phyloP scores from a whole-genome alignment of 805 yeast genomes.

The Danielozyma ontarioensis region DNA sequence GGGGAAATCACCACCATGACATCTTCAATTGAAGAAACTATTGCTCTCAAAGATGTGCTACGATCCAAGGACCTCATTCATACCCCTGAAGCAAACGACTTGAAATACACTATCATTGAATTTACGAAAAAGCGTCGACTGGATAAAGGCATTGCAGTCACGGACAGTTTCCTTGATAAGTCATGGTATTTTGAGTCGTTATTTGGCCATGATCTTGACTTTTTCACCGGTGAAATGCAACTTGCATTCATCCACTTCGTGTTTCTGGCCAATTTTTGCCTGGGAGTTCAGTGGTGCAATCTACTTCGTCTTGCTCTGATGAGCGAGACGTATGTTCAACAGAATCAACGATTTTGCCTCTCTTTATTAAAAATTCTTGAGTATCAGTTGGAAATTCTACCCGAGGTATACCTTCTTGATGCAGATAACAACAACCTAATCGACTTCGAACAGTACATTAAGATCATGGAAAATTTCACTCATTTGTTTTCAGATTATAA shows the following conservation, averaged over 20 bases:
- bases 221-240: conserved; percentile 50
- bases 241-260: conserved; percentile 44
- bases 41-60: conserved; percentile 33
- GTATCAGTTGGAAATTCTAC: conserved; percentile 35
- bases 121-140: conserved; percentile 29
- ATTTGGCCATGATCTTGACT: conserved; percentile 21
- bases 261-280: conserved; percentile 57
- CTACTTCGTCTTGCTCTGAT: conserved; percentile 40
- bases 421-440: conserved; percentile 8
- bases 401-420: conserved; percentile 34
- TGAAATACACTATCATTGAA: conserved; percentile 40
- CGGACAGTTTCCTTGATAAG: conserved; percentile 53
- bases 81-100: conserved; percentile 19
- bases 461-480: conserved; percentile 16
- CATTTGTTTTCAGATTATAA: conserved; percentile 9
- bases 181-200: conserved; percentile 50
- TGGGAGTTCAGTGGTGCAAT: conserved; percentile 60
- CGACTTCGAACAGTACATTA: conserved; percentile 11
- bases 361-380: conserved; percentile 25
- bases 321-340: conserved; percentile 15
- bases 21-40: conserved; percentile 48
- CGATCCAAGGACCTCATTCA: conserved; percentile 11
- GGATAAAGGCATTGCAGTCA: conserved; percentile 28
- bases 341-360: conserved; percentile 18
- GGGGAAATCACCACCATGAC: conserved; percentile 39